Percentiles rank a stretch among this genome's conserved stretches.
Evolutionary conservation across 805 yeast genomes (phyloP).

Genomic region (Schwanniomyces polymorphus): DNA sequence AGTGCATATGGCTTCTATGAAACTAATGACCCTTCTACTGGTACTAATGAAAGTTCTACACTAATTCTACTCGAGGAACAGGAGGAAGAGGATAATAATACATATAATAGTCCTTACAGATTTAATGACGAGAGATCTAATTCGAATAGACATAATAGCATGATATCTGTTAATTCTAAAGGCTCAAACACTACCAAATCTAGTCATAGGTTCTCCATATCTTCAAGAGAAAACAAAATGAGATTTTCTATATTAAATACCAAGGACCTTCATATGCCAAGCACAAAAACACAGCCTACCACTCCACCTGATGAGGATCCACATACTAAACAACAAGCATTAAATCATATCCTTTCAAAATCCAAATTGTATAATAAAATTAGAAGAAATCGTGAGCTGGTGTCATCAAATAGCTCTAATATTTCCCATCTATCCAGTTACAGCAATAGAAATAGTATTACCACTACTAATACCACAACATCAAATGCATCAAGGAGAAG

Average conservation of each 20-base stretch:
- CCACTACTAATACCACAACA: conserved; percentile 19
- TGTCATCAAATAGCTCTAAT: conserved; percentile 24
- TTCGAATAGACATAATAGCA: background rate
- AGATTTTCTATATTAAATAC: conserved; percentile 16
- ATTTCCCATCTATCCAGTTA: conserved; percentile 16
- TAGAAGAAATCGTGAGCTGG: conserved; percentile 37
- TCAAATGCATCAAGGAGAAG: conserved; percentile 19
- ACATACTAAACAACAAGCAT: conserved; percentile 15
- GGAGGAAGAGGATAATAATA: conserved; percentile 1
- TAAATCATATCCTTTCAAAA: conserved; percentile 27
- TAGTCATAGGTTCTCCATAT: background rate
- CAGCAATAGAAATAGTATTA: conserved; percentile 22
- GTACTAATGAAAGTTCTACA: background rate
- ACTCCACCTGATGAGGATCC: conserved; percentile 12
- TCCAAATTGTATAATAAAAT: conserved; percentile 36
- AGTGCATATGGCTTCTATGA: conserved; percentile 29
- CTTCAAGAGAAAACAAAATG: conserved; percentile 7
- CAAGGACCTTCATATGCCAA: background rate
- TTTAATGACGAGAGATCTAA: conserved; percentile 1
- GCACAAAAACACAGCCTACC: background rate
- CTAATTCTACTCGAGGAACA: conserved; percentile 3
- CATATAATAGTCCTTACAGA: background rate
- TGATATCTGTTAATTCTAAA: background rate
- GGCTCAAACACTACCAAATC: background rate
- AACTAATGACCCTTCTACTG: background rate